Conservation (phyloP, 371 early-diverging fungal species). For the Lichtheimia ramosa region DNA sequence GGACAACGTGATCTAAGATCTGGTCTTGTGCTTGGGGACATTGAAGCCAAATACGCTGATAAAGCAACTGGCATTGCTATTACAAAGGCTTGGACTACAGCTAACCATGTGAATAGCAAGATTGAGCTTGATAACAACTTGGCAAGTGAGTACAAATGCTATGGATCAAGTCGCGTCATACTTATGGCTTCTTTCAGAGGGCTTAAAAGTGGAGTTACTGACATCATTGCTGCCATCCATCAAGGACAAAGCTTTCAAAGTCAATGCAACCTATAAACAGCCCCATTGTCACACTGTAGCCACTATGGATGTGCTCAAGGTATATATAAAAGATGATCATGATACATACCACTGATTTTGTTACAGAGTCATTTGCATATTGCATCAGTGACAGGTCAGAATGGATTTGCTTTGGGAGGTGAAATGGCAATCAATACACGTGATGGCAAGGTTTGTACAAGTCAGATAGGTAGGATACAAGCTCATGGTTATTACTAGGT, state of each 20-base stretch:
- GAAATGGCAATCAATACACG: slow-evolving; percentile 90
- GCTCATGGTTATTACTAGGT: neutral
- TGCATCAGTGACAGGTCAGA: slow-evolving; percentile 59
- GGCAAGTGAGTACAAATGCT: slow-evolving; percentile 62
- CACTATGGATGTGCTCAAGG: slow-evolving; percentile 42
- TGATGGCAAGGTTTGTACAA: slow-evolving; percentile 64
- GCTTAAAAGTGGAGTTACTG: slow-evolving; percentile 46
- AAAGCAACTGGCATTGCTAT: slow-evolving; percentile 88
- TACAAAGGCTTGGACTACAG: slow-evolving; percentile 94
- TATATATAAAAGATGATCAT: no score
- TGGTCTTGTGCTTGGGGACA: slow-evolving; percentile 89
- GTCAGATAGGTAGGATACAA: neutral
- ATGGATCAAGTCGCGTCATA: neutral
- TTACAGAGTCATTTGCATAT: slow-evolving; percentile 42
- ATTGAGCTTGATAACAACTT: slow-evolving; percentile 92
- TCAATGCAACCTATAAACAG: slow-evolving; percentile 45
- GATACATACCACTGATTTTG: neutral
- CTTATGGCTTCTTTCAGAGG: slow-evolving; percentile 28
- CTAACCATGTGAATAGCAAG: slow-evolving; percentile 87
- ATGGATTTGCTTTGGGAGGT: slow-evolving; percentile 88
- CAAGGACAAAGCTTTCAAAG: slow-evolving; percentile 44
- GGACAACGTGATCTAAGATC: slow-evolving; percentile 93
- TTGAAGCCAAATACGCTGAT: slow-evolving; percentile 95
- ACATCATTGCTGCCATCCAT: slow-evolving; percentile 45
- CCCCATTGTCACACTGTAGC: slow-evolving; percentile 48